Percentiles rank a stretch among this genome's conserved stretches.
Evolutionary conservation across 345 rosid genomes (phyloP).

Genomic region (Syzygium aromaticum): DNA sequence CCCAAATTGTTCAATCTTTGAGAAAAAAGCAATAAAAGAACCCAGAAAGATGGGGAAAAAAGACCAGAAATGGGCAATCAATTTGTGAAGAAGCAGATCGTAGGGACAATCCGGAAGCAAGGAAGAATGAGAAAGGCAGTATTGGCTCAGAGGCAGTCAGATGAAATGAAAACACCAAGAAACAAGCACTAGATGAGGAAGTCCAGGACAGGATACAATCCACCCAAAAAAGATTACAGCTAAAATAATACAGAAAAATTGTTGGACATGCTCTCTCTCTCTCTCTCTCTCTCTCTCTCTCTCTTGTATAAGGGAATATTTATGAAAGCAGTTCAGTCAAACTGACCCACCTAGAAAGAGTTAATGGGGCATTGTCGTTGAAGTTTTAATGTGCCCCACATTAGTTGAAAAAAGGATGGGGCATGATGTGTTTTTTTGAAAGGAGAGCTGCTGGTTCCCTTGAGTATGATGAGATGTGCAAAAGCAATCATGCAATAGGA

Average conservation of each 20-base stretch:
- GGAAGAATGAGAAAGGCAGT: neutral
- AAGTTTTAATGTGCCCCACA: neutral
- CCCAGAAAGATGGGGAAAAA: neutral
- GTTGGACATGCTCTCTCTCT: neutral
- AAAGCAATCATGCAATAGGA: neutral
- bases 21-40: neutral
- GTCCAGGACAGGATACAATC: too few relatives aligned
- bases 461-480: neutral
- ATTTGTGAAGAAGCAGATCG: neutral
- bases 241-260: conserved; percentile 11
- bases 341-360: conserved; percentile 22
- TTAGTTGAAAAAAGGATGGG: neutral
- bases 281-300: neutral
- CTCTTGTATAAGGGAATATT: conserved; percentile 4
- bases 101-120: neutral
- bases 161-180: neutral
- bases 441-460: neutral
- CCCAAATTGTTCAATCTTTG: neutral
- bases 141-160: neutral
- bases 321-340: conserved; percentile 20
- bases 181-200: neutral
- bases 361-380: neutral
- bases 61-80: neutral
- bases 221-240: neutral
- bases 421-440: neutral